phyloP scores from a whole-genome alignment of 2,329 filamentous ascomycete species.

The Penicillium sp. region DNA sequence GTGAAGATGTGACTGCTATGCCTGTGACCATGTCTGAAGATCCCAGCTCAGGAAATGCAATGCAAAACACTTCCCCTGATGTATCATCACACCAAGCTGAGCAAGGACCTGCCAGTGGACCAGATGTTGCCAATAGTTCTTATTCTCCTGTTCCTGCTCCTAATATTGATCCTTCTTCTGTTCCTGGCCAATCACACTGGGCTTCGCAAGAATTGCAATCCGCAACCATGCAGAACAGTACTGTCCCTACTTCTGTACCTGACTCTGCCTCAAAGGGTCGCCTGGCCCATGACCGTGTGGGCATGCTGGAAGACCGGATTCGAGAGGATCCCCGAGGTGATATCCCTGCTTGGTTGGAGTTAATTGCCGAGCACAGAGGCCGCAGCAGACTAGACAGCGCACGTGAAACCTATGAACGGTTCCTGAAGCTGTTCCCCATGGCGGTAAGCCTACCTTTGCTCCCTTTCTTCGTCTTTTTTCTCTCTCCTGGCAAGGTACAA shows the following conservation, averaged over 20 bases:
- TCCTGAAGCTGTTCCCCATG: slow-evolving; percentile 83
- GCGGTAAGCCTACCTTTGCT: slow-evolving; percentile 62
- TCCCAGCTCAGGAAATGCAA: slow-evolving; percentile 56
- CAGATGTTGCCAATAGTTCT: slow-evolving; percentile 53
- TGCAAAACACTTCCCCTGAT: slow-evolving; percentile 57
- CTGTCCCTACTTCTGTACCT: slow-evolving; percentile 40
- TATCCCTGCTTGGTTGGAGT: slow-evolving; percentile 81
- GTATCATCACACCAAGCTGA: slow-evolving; percentile 60
- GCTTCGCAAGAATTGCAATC: slow-evolving; percentile 33
- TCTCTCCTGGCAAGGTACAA: not conserved
- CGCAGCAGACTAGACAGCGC: slow-evolving; percentile 80
- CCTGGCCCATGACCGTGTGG: slow-evolving; percentile 69
- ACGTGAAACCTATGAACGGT: slow-evolving; percentile 77
- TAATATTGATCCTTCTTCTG: slow-evolving; percentile 41
- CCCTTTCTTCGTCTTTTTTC: not conserved
- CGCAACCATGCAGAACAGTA: slow-evolving; percentile 36
- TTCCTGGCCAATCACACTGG: slow-evolving; percentile 39
- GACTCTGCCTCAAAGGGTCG: slow-evolving; percentile 52
- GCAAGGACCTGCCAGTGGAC: slow-evolving; percentile 48
- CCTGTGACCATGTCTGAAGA: slow-evolving; percentile 52
- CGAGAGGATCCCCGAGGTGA: slow-evolving; percentile 90
- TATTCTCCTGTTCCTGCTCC: slow-evolving; percentile 48
- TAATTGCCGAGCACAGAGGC: slow-evolving; percentile 81
- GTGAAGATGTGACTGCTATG: slow-evolving; percentile 50
- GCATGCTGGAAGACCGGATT: slow-evolving; percentile 84